phyloP scores from a whole-genome alignment of 2,329 filamentous ascomycete genomes.

The Hyphodiscus sp. region DNA sequence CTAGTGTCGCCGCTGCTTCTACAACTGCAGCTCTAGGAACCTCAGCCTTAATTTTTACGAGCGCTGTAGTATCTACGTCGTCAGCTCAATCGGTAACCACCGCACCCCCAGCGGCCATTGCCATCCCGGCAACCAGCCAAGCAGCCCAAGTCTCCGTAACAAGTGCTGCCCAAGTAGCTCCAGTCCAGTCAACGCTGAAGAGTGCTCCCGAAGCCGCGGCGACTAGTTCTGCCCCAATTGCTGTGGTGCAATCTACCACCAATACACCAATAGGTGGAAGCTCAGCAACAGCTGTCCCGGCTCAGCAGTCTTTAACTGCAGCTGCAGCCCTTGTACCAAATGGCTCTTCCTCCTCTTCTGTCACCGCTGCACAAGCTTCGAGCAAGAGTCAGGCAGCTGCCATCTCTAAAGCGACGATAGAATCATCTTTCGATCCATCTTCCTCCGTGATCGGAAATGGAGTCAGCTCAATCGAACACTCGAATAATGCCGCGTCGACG shows the following conservation, averaged over 20 bases:
- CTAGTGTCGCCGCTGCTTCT: not conserved
- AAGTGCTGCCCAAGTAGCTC: not conserved
- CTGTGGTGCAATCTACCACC: not conserved
- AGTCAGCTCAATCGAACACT: not conserved
- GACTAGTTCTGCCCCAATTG: too few species aligned
- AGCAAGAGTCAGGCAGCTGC: too few species aligned
- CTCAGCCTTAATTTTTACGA: not conserved
- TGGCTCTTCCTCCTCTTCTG: not conserved
- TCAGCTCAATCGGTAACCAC: not conserved
- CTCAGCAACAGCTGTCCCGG: not conserved
- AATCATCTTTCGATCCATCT: not conserved
- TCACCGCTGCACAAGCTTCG: too few species aligned
- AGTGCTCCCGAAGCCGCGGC: not conserved
- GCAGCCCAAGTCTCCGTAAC: not conserved
- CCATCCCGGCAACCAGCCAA: not conserved
- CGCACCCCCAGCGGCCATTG: not conserved
- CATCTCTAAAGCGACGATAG: not conserved
- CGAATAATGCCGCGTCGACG: not conserved
- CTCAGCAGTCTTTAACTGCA: not conserved
- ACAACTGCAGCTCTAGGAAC: not conserved
- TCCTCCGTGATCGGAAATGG: not conserved
- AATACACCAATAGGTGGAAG: not conserved
- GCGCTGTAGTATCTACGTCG: too few species aligned
- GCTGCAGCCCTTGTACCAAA: not conserved
- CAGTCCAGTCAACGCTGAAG: not conserved